Conservation (phyloP, 805 yeast species). For the Priceomyces castillae region DNA sequence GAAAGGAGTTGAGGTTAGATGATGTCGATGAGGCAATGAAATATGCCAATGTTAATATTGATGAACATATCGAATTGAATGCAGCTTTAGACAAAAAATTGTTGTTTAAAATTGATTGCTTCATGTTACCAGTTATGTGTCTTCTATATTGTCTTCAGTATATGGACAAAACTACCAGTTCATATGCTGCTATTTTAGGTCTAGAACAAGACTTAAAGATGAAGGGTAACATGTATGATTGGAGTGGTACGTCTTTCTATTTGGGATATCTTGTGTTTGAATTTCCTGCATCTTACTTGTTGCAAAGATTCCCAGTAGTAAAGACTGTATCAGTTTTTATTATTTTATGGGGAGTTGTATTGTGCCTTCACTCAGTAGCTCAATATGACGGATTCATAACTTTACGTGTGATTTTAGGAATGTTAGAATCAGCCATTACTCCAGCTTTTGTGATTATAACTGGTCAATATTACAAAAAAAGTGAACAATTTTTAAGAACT, state of each 20-base stretch:
- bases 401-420: conserved; percentile 37
- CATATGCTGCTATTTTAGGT: conserved; percentile 40
- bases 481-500: conserved; percentile 34
- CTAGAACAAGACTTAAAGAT: conserved; percentile 35
- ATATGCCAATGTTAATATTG: conserved; percentile 20
- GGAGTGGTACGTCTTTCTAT: conserved; percentile 42
- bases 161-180: conserved; percentile 38
- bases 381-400: conserved; percentile 39
- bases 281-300: conserved; percentile 41
- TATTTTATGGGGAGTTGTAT: conserved; percentile 60
- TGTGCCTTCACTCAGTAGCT: conserved; percentile 53
- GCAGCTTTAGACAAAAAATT: conserved; percentile 15
- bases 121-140: conserved; percentile 26
- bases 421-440: conserved; percentile 39
- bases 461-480: conserved; percentile 33
- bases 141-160: conserved; percentile 26
- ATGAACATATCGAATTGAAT: conserved; percentile 13
- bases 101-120: conserved; percentile 24
- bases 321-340: conserved; percentile 48
- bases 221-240: conserved; percentile 32
- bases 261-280: conserved; percentile 63
- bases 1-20: not conserved
- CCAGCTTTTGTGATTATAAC: conserved; percentile 39
- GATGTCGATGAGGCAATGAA: conserved; percentile 41
- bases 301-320: conserved; percentile 59